A percentile compares a stretch with the other conserved stretches of the same genome.
These are phyloP conservation scores for Auricularia sp. DNA, from an alignment of 768 basidiomycete species.

Conservation along the genomic window DNA sequence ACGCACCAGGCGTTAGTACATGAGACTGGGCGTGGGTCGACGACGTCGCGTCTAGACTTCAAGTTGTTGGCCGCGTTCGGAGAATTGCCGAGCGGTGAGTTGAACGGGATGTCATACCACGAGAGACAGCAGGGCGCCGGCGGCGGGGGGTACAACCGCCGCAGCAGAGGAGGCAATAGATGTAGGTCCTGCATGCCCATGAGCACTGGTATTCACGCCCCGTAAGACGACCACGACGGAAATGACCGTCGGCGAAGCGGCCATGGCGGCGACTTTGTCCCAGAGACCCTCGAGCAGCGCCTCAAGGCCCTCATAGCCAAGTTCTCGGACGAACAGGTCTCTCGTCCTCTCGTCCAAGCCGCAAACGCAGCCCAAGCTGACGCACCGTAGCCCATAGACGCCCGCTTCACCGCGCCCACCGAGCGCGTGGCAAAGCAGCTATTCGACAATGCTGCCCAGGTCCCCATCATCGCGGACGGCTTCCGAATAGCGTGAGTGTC, in stretches of 20 bases:
- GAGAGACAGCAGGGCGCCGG: background rate
- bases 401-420: constrained; percentile 3
- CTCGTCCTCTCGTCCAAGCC: background rate
- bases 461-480: constrained; percentile 61
- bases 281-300: constrained; percentile 59
- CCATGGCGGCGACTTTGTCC: constrained; percentile 21
- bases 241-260: constrained; percentile 56
- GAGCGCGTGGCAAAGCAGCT: constrained; percentile 60
- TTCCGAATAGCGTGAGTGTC: constrained; percentile 56
- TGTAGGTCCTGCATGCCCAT: background rate
- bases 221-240: constrained; percentile 47
- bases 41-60: background rate
- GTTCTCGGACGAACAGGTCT: constrained; percentile 66
- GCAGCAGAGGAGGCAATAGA: background rate
- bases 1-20: background rate
- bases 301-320: constrained; percentile 57
- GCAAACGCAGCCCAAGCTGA: background rate
- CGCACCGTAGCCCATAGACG: constrained; percentile 5
- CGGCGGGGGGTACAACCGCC: background rate
- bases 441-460: constrained; percentile 45
- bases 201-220: background rate
- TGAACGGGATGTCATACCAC: background rate
- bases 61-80: background rate
- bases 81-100: background rate
- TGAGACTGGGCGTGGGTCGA: too few species aligned